Evolutionary conservation across 345 rosid genomes (phyloP), one percentile per base, ranked within the genome.

Genomic region (Raphanus sativus): DNA sequence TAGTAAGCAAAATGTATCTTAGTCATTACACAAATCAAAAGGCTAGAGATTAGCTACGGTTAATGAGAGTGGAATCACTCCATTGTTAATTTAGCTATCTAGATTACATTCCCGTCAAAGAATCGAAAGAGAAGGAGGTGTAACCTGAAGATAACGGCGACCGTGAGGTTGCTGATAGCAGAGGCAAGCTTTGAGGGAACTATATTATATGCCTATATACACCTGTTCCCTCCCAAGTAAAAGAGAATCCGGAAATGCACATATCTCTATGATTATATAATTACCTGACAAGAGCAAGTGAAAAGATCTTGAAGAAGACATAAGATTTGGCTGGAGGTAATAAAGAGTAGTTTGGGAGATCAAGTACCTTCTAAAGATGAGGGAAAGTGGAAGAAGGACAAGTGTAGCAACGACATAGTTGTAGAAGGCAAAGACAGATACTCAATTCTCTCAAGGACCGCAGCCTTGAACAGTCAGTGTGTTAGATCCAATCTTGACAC

Each of bases 381-480:
- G n/a, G 8, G 13, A 10, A 11, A 69, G 56, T 21, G 81, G 85
- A 60, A 83, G 62, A 33, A 80, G 54, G 16, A 33, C 62, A 52
- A 81, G 68, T 6, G 83, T 67, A 5, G 74, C 61, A 10, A 78
- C 40, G 11, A 15, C 72, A 25, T 67, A 76, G 45, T 69, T 21
- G 34, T 78, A 85, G 1, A 69, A 34, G 29, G 81, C 2, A 64
- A 38, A 83, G 65, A 70, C 74, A 75, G 77, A 73, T 68, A 77
- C 45, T 83, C 77, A 83, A 48, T 42, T 85, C 83, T 64, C 69
- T 74, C 40, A 29, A 48, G 17, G 80, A 28, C 1, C 1, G 85
- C 86, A 59, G 83, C 82, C 67, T 85, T 85, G 81, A 67, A 85
- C 4, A 71, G 70, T 38, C 4, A 71, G 70, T 38, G 79, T 65